A percentile compares a stretch with the other conserved stretches of the same genome.
phyloP scores from a whole-genome alignment of 176 grass and related monocot genomes.

The Oryza coarctata region DNA sequence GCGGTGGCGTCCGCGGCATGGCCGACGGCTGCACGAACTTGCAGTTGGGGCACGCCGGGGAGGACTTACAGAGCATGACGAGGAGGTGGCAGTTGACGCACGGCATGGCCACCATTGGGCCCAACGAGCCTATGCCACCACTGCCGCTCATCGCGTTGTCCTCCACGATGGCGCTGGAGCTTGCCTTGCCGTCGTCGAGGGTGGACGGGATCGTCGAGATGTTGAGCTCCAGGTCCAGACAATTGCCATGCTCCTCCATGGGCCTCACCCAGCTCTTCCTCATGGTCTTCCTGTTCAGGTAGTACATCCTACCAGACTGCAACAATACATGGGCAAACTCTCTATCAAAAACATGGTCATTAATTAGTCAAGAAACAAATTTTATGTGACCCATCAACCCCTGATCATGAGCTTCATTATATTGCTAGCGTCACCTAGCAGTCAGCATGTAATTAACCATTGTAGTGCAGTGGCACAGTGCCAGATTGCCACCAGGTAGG shows the following conservation, averaged over 20 bases:
- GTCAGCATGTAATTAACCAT: not conserved
- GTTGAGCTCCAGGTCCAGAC: conserved; percentile 76
- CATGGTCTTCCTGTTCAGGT: conserved; percentile 90
- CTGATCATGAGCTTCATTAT: not conserved
- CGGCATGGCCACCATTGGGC: conserved; percentile 75
- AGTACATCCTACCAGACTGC: conserved; percentile 97
- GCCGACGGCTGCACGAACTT: conserved; percentile 64
- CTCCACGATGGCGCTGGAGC: not conserved
- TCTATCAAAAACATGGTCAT: not conserved
- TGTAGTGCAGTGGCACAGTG: not conserved
- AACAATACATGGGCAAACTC: not conserved
- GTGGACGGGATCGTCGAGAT: conserved; percentile 38
- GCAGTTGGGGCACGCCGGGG: conserved; percentile 90
- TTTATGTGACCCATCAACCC: not conserved
- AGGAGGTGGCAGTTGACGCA: conserved; percentile 89
- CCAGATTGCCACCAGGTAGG: not conserved
- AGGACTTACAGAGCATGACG: conserved; percentile 81
- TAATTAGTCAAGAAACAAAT: not conserved
- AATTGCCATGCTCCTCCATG: conserved; percentile 47
- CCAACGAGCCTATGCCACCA: not conserved
- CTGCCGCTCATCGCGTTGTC: conserved; percentile 22
- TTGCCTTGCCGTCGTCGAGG: not conserved
- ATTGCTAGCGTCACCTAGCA: not conserved
- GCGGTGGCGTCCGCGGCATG: not conserved
- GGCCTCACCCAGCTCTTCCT: conserved; percentile 78